A percentile compares a stretch with the other conserved stretches of the same genome.
Conservation (phyloP, 768 basidiomycete genomes). For the Lactifluus hygrophoroides region DNA sequence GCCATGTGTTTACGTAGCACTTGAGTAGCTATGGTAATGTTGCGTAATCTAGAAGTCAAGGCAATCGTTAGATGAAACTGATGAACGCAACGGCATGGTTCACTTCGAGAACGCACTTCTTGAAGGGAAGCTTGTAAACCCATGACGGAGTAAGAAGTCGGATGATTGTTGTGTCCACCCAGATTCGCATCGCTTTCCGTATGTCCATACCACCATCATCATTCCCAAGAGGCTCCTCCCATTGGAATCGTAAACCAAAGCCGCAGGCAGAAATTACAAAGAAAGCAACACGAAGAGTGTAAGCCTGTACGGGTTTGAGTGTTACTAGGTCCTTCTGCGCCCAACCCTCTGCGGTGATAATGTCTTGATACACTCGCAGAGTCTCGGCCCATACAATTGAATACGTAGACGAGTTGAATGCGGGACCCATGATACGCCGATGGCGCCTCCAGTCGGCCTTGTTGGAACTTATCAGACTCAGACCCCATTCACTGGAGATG, state of each 20-base stretch:
- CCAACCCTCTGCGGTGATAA: too few relatives aligned
- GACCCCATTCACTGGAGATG: too few relatives aligned
- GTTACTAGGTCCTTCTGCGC: conserved; percentile 1
- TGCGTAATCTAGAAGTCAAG: too few relatives aligned
- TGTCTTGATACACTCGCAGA: too few relatives aligned
- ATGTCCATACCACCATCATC: conserved; percentile 8
- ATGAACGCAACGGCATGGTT: not conserved
- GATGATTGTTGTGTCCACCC: not conserved
- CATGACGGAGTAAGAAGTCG: too few relatives aligned
- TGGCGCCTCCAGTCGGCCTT: conserved; percentile 19
- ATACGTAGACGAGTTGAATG: too few relatives aligned
- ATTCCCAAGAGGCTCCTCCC: too few relatives aligned
- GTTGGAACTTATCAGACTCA: conserved; percentile 16
- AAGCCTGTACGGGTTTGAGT: conserved; percentile 11
- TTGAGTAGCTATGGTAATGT: not conserved
- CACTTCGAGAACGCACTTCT: not conserved
- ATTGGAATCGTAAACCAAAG: conserved; percentile 14
- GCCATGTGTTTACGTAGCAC: not conserved
- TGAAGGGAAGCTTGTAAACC: too few relatives aligned
- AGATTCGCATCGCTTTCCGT: conserved; percentile 6
- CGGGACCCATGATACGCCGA: too few relatives aligned
- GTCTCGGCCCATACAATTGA: too few relatives aligned
- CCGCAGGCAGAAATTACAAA: conserved; percentile 21
- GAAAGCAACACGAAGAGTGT: too few relatives aligned
- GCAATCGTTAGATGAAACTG: not conserved